Conservation (phyloP, 1,284 basidiomycete species). For the Rhodofomes roseus region DNA sequence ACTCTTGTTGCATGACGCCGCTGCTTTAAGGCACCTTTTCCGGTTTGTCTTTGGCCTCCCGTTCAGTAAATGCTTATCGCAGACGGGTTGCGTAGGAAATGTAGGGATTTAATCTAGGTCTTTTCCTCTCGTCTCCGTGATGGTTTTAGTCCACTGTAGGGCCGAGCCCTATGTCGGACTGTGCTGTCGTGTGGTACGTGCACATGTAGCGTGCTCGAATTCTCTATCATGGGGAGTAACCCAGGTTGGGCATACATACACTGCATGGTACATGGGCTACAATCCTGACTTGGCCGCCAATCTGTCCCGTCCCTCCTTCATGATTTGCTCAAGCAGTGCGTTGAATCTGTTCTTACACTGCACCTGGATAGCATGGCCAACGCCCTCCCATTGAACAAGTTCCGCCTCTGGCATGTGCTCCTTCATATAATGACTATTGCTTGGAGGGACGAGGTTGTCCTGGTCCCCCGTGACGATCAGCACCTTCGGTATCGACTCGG, state of each 20-base stretch:
- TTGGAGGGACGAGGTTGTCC: constrained; percentile 63
- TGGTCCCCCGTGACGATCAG: constrained; percentile 72
- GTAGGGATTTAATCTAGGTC: no score
- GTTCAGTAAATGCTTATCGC: no score
- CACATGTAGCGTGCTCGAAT: no score
- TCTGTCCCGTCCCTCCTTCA: constrained; percentile 46
- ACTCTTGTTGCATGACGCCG: no score
- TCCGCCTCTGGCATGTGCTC: constrained; percentile 68
- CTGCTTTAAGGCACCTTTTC: no score
- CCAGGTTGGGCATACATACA: neutral
- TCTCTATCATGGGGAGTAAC: neutral
- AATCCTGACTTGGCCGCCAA: neutral
- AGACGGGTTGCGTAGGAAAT: no score
- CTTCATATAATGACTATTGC: constrained; percentile 57
- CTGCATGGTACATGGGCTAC: neutral
- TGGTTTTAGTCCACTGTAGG: no score
- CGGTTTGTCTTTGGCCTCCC: no score
- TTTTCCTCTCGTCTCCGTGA: no score
- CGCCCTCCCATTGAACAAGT: constrained; percentile 56
- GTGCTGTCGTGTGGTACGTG: no score
- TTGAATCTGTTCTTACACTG: constrained; percentile 57
- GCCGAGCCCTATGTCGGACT: no score
- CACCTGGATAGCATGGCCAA: constrained; percentile 65
- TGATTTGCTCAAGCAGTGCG: constrained; percentile 50
- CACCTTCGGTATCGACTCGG: constrained; percentile 55